A percentile compares a stretch with the other conserved stretches of the same genome.
phyloP scores from a whole-genome alignment of 2,329 filamentous ascomycete genomes.

The Penicillium sp. region DNA sequence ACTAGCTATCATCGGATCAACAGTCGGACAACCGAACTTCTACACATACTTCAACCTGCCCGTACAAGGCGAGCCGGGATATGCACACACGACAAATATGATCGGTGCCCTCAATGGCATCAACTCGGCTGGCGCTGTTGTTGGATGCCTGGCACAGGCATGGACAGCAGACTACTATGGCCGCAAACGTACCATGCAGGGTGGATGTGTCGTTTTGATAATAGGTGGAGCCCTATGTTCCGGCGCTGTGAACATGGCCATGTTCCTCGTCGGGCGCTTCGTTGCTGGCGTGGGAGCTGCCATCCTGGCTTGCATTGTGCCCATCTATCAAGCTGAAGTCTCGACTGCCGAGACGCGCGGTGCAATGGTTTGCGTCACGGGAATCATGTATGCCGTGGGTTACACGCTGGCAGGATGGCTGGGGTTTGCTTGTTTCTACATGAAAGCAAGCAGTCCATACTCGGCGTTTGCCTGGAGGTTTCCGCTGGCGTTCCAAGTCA shows the following conservation, averaged over 20 bases:
- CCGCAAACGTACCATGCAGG: conserved; percentile 33
- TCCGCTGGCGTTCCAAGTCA: conserved; percentile 48
- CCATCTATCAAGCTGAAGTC: conserved; percentile 42
- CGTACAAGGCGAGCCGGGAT: conserved; percentile 41
- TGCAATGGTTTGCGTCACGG: conserved; percentile 45
- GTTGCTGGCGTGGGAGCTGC: conserved; percentile 43
- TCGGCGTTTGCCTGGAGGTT: conserved; percentile 50
- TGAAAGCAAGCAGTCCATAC: conserved; percentile 32
- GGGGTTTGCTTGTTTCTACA: conserved; percentile 45
- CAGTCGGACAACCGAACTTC: conserved; percentile 51
- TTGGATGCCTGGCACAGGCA: conserved; percentile 41
- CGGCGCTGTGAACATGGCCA: conserved; percentile 40
- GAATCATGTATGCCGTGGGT: conserved; percentile 47
- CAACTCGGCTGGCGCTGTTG: conserved; percentile 46
- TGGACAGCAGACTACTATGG: conserved; percentile 45
- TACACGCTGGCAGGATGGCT: conserved; percentile 46
- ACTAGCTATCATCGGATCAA: conserved; percentile 45
- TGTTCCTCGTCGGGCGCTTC: conserved; percentile 45
- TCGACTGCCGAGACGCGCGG: conserved; percentile 43
- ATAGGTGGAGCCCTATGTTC: conserved; percentile 45
- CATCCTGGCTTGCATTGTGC: conserved; percentile 32
- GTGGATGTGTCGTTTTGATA: conserved; percentile 36
- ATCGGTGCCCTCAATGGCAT: conserved; percentile 51
- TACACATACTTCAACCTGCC: conserved; percentile 47
- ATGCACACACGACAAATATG: conserved; percentile 45